Base-by-base conservation (phyloP, 805 yeast genomes). In the Wickerhamomyces mucosus region DNA sequence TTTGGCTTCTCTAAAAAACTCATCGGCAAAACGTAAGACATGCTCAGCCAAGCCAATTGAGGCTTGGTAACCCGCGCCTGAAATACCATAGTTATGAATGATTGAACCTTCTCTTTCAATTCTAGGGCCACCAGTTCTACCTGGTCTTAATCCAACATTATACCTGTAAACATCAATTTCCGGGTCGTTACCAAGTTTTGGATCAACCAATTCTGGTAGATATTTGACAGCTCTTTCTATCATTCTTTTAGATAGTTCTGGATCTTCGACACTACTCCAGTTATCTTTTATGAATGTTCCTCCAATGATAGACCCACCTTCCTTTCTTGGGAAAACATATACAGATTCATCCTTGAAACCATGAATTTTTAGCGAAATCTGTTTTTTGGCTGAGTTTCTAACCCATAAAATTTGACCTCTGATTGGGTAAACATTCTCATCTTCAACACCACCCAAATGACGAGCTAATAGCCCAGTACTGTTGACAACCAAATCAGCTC, bases 41-140 rank as follows among this genome's bases (percentile, higher is more conserved):
- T 55, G 58, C n/a, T 46, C 41, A 20, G 81, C 73, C 50, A 74
- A 63, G 2, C 85, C 88, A 38, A 67, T 70, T 3, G 83, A 77
- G 4, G 78, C 66, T 58, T 83, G 94, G 52, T 72, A 80, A 0
- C 92, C 92, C 15, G 82, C 72, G 18, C 85, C 86, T 7, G 74
- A 83, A 18, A 83, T 80, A 3, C 85, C 84, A 49, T 77, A 78
- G 44, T 69, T 70, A 50, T 78, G 84, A 16, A 77, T 63, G 15
- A 77, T 51, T 9, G 46, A 46, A 5, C 50, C 50, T 21, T 61
- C 66, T 27, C 58, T 42, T 38, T 67, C 73, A 5, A 76, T 51
- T 39, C 80, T 62, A 6, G 68, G 62, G 11, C 86, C 86, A 7
- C 72, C 77, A 14, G 56, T 46, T 43, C 86, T 60, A 3, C 65